Evolutionary conservation across 164 flowering plant species (phyloP).

Genomic region (Annona squamosa): DNA sequence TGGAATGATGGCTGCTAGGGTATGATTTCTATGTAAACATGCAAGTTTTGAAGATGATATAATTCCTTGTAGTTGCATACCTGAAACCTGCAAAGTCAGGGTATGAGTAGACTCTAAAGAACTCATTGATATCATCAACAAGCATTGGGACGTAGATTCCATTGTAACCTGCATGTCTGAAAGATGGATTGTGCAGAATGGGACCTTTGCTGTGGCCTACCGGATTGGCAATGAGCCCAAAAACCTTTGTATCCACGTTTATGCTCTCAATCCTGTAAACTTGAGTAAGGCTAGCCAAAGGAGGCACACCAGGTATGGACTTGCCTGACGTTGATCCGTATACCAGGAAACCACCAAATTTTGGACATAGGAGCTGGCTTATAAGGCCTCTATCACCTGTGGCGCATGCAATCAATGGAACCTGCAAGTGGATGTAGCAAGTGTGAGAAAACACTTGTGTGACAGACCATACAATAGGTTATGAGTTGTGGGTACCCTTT

Average conservation of each 20-base stretch:
- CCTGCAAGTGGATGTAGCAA: constrained; percentile 23
- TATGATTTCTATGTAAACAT: neutral
- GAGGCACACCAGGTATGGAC: constrained; percentile 41
- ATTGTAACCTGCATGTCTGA: constrained; percentile 35
- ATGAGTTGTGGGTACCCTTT: neutral
- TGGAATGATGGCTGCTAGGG: neutral
- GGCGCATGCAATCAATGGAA: constrained; percentile 41
- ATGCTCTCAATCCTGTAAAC: constrained; percentile 28
- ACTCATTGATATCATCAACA: constrained; percentile 38
- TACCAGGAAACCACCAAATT: constrained; percentile 42
- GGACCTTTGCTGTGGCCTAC: constrained; percentile 56
- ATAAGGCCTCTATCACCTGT: constrained; percentile 49
- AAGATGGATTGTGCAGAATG: constrained; percentile 39
- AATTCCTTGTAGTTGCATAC: constrained; percentile 12
- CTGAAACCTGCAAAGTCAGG: constrained; percentile 52
- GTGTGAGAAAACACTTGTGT: neutral
- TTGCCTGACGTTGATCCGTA: constrained; percentile 34
- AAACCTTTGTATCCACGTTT: constrained; percentile 35
- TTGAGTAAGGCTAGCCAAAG: constrained; percentile 31
- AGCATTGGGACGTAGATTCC: constrained; percentile 45
- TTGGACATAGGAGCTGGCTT: constrained; percentile 38
- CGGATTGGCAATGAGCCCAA: constrained; percentile 52
- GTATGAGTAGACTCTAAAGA: constrained; percentile 28
- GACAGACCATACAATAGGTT: neutral
- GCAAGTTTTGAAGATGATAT: neutral